phyloP scores from a whole-genome alignment of 306 rosid species.

The Astragalus glycyphyllos region DNA sequence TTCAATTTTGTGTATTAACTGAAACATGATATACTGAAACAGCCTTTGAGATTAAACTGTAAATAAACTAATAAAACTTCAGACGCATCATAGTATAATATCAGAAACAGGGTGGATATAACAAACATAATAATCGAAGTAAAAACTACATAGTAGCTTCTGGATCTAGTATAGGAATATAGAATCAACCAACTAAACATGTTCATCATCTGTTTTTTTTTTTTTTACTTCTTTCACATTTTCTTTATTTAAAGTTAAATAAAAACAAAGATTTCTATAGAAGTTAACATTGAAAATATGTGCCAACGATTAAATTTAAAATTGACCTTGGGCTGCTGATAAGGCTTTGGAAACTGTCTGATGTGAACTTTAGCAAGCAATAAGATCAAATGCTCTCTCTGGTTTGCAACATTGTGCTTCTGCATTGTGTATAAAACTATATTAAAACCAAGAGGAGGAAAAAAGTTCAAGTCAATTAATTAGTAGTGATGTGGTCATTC shows the following conservation, averaged over 20 bases:
- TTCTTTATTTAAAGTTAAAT: not conserved
- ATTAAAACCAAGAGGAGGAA: slow-evolving; percentile 3
- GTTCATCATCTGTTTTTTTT: not conserved
- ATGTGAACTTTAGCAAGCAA: slow-evolving; percentile 97
- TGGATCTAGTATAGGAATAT: not conserved
- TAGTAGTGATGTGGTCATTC: not conserved
- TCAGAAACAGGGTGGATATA: not conserved
- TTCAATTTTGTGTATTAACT: slow-evolving; percentile 1
- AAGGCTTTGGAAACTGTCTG: slow-evolving; percentile 93
- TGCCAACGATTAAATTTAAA: slow-evolving; percentile 14
- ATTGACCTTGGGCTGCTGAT: slow-evolving; percentile 97
- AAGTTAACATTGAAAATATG: slow-evolving; percentile 22
- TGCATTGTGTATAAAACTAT: slow-evolving; percentile 46
- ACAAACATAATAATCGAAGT: not conserved
- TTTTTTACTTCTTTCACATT: not conserved
- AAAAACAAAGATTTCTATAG: not conserved
- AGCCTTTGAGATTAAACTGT: slow-evolving; percentile 29
- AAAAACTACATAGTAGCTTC: not conserved
- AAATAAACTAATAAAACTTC: slow-evolving; percentile 10
- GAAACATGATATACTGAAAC: slow-evolving; percentile 9
- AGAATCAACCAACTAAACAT: slow-evolving; percentile 13
- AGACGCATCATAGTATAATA: not conserved
- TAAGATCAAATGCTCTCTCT: slow-evolving; percentile 93
- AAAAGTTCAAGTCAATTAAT: slow-evolving; percentile 8
- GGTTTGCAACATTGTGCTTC: slow-evolving; percentile 96